Evolutionary conservation across 2,329 filamentous ascomycete genomes (phyloP).

Genomic region (Trichoderma lentiforme): DNA sequence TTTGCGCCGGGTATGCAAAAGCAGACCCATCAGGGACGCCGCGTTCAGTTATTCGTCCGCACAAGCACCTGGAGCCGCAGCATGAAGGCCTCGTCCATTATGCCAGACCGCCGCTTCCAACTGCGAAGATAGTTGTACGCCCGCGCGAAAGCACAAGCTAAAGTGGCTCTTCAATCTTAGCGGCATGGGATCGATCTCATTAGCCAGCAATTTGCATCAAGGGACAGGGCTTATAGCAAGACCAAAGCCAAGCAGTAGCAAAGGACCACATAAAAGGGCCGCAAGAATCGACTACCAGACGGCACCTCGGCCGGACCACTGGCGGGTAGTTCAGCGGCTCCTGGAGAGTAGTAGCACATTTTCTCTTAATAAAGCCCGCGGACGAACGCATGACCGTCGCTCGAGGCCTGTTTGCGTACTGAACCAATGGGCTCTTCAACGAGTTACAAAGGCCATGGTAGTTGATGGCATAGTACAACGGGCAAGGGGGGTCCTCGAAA

Average conservation of each 20-base stretch:
- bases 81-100: not conserved
- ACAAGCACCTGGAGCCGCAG: not conserved
- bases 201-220: slow-evolving; percentile 8
- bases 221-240: slow-evolving; percentile 13
- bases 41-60: slow-evolving; percentile 1
- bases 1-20: slow-evolving; percentile 12
- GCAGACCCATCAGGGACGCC: slow-evolving; percentile 15
- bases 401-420: slow-evolving; percentile 35
- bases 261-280: not conserved
- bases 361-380: slow-evolving; percentile 44
- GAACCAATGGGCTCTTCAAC: slow-evolving; percentile 38
- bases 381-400: slow-evolving; percentile 53
- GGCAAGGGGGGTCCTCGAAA: slow-evolving; percentile 1
- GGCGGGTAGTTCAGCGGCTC: slow-evolving; percentile 40
- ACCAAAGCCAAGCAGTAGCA: not conserved
- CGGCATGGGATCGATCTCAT: slow-evolving; percentile 15
- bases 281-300: slow-evolving; percentile 4
- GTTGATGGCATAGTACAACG: slow-evolving; percentile 15
- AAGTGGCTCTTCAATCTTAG: not conserved
- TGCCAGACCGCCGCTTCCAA: slow-evolving; percentile 11
- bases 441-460: slow-evolving; percentile 11
- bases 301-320: slow-evolving; percentile 42
- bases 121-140: not conserved
- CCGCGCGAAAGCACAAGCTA: slow-evolving; percentile 6
- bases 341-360: slow-evolving; percentile 34